Percentiles rank a stretch among this genome's conserved stretches.
phyloP scores from a whole-genome alignment of 192 early-diverging fungal species.

The Allomyces macrogynus region DNA sequence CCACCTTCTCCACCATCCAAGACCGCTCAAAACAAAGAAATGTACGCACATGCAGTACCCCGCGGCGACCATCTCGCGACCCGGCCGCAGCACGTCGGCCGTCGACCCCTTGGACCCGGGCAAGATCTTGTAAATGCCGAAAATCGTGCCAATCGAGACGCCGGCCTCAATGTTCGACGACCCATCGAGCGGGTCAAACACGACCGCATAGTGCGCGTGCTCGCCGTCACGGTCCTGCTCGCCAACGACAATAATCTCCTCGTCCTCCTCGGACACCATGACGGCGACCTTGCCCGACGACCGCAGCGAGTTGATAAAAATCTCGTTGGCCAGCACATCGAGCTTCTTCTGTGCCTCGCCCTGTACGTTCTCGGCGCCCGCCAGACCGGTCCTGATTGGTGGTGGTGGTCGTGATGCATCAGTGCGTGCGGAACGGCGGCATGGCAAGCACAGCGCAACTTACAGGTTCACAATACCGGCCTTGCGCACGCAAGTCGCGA shows the following conservation, averaged over 20 bases:
- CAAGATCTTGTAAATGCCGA: slow-evolving; percentile 69
- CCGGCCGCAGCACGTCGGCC: slow-evolving; percentile 66
- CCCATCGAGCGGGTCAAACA: slow-evolving; percentile 95
- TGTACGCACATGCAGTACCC: slow-evolving; percentile 67
- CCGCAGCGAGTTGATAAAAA: slow-evolving; percentile 85
- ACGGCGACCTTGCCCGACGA: slow-evolving; percentile 76
- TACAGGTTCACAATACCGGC: slow-evolving; percentile 78
- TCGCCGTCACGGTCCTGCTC: slow-evolving; percentile 26
- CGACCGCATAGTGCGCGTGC: slow-evolving; percentile 74
- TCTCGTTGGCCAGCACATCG: slow-evolving; percentile 91
- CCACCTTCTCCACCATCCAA: too few species aligned
- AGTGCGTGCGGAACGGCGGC: too few species aligned
- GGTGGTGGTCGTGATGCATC: too few species aligned
- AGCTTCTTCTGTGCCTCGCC: slow-evolving; percentile 92
- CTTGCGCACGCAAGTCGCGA: slow-evolving; percentile 88
- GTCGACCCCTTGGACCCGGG: slow-evolving; percentile 17
- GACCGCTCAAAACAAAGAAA: too few species aligned
- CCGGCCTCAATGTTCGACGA: slow-evolving; percentile 96
- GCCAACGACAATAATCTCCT: slow-evolving; percentile 76
- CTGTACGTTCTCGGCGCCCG: slow-evolving; percentile 74
- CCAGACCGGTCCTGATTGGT: slow-evolving; percentile 46
- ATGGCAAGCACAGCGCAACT: too few species aligned
- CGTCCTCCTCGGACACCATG: slow-evolving; percentile 92
- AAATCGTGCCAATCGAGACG: slow-evolving; percentile 96
- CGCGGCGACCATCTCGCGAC: slow-evolving; percentile 75